These are phyloP conservation scores for Solanum aculeatissimum DNA, from an alignment of 305 asterid genomes.

Conservation along the genomic window DNA sequence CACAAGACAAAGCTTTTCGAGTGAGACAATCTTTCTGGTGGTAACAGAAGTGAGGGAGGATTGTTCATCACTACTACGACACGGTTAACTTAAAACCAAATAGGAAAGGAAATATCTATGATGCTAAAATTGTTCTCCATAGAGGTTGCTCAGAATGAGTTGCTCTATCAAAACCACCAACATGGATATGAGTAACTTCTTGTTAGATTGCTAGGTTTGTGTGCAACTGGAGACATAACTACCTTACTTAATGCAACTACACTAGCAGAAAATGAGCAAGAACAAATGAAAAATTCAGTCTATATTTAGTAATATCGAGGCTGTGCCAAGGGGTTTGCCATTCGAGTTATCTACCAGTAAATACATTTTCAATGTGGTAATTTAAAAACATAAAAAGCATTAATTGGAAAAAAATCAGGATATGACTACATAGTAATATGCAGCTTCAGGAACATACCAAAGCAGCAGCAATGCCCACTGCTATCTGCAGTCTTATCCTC, in stretches of 20 bases:
- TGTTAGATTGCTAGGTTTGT: neutral
- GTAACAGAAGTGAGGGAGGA: neutral
- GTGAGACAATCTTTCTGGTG: neutral
- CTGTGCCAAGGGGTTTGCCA: neutral
- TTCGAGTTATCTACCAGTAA: neutral
- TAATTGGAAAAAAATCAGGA: neutral
- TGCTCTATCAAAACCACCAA: neutral
- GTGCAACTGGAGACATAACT: neutral
- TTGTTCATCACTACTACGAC: neutral
- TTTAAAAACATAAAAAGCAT: neutral
- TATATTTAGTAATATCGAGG: neutral
- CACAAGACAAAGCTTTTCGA: neutral
- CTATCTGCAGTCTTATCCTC: slow-evolving; percentile 77
- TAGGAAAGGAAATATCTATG: neutral
- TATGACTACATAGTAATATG: neutral
- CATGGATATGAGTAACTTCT: neutral
- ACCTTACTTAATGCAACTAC: neutral
- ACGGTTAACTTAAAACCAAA: neutral
- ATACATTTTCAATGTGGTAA: neutral
- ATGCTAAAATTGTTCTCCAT: neutral
- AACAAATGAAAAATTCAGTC: neutral
- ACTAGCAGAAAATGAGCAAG: neutral
- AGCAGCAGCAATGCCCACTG: slow-evolving; percentile 76
- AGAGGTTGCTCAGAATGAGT: neutral
- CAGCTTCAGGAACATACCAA: slow-evolving; percentile 41